These are phyloP conservation scores for Neofusicoccum umdonicola DNA, from an alignment of 2,329 filamentous ascomycete species.

Conservation along the genomic window DNA sequence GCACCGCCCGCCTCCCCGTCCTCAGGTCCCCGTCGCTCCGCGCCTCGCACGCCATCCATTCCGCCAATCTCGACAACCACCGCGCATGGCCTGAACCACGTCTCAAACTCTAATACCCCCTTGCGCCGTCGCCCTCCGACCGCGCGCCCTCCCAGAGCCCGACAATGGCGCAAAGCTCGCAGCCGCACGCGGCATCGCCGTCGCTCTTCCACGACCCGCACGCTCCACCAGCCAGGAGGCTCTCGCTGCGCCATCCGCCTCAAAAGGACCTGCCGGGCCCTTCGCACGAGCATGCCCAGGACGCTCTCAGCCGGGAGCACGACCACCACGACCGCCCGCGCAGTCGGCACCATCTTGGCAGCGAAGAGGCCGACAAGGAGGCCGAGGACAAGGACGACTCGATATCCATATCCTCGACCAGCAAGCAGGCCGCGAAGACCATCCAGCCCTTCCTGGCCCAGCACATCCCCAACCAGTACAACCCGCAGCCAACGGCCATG, in stretches of 20 bases:
- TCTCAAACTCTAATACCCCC: conserved; percentile 12
- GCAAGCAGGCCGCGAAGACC: conserved; percentile 70
- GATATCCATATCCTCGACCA: conserved; percentile 44
- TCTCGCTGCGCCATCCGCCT: conserved; percentile 17
- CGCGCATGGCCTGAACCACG: conserved; percentile 16
- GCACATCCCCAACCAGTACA: conserved; percentile 87
- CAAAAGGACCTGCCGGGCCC: conserved; percentile 2
- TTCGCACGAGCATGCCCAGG: neutral
- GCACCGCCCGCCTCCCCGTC: neutral
- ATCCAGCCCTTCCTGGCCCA: conserved; percentile 85
- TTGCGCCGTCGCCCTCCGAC: conserved; percentile 1
- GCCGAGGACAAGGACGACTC: conserved; percentile 30
- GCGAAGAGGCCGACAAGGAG: conserved; percentile 20
- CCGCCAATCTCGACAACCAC: conserved; percentile 12
- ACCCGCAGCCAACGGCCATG: conserved; percentile 54
- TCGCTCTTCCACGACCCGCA: conserved; percentile 18
- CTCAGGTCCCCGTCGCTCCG: neutral
- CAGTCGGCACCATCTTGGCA: conserved; percentile 29
- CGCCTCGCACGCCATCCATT: conserved; percentile 14
- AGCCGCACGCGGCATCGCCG: conserved; percentile 7
- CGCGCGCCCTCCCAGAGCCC: neutral
- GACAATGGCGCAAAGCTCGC: conserved; percentile 14
- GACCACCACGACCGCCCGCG: conserved; percentile 33
- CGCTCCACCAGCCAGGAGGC: conserved; percentile 12
- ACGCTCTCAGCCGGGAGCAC: neutral